These are phyloP conservation scores for Fistulifera pelliculosa DNA, from an alignment of 108 stramenopile species.

Conservation along the genomic window DNA sequence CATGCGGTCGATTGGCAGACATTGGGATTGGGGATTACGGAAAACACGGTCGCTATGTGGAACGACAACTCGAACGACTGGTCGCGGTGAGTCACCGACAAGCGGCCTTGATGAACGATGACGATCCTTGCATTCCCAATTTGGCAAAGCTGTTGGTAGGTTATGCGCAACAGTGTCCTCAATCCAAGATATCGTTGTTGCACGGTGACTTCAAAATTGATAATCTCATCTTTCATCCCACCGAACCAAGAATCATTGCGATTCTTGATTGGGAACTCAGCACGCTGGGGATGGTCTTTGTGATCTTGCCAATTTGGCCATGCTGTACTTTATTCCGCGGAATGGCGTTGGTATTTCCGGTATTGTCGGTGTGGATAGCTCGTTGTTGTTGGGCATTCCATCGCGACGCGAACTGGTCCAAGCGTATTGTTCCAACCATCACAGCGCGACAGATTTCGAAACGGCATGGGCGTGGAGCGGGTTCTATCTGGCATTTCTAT, in stretches of 20 bases:
- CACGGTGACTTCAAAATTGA: constrained; percentile 98
- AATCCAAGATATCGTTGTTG: constrained; percentile 42
- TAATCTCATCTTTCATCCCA: constrained; percentile 90
- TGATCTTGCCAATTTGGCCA: constrained; percentile 89
- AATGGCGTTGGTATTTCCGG: constrained; percentile 50
- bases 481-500: constrained; percentile 78
- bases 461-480: constrained; percentile 44
- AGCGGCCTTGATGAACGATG: constrained; percentile 25
- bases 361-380: constrained; percentile 12
- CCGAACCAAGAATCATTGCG: constrained; percentile 81
- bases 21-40: constrained; percentile 74
- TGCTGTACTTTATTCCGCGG: constrained; percentile 78
- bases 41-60: constrained; percentile 43
- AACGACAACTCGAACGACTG: constrained; percentile 72
- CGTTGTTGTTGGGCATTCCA: constrained; percentile 47
- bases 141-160: constrained; percentile 33
- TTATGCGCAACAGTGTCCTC: constrained; percentile 40
- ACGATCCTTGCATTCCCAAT: constrained; percentile 20
- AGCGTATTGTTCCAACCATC: constrained; percentile 22
- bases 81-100: constrained; percentile 60
- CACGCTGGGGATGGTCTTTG: constrained; percentile 89
- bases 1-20: constrained; percentile 41
- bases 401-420: constrained; percentile 42
- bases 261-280: constrained; percentile 96
- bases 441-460: constrained; percentile 3